Percentiles rank a stretch among this genome's conserved stretches.
Conservation (phyloP, 208 protist genomes). For the Acanthamoeba lenticulata region DNA sequence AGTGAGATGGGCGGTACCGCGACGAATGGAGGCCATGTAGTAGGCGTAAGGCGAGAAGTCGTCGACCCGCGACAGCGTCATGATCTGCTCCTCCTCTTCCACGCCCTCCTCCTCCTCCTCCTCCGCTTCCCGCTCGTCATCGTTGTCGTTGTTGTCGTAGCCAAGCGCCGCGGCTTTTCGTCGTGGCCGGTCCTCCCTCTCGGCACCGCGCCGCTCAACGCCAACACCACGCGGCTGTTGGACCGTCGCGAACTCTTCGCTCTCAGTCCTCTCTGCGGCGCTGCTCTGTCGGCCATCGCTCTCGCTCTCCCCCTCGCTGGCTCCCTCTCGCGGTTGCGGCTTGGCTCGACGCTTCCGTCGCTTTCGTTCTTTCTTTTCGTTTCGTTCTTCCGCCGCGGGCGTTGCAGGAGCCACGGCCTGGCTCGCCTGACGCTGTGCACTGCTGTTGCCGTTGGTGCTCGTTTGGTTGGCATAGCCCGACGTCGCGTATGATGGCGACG, state of each 20-base stretch:
- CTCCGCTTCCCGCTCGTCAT: neutral
- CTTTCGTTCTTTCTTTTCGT: neutral
- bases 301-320: neutral
- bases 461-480: neutral
- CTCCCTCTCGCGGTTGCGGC: neutral
- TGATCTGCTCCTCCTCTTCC: neutral
- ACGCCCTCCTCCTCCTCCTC: neutral
- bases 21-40: conserved; percentile 27
- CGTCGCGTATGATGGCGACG: neutral
- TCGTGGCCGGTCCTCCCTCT: neutral
- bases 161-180: neutral
- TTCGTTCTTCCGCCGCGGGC: neutral
- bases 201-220: neutral
- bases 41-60: conserved; percentile 21
- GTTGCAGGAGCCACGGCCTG: neutral
- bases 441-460: neutral
- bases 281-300: neutral
- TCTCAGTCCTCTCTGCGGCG: neutral
- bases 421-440: neutral
- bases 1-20: neutral
- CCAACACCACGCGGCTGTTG: neutral
- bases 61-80: neutral
- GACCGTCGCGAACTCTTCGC: neutral
- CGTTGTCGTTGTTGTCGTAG: neutral
- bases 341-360: neutral